phyloP scores from a whole-genome alignment of 2,329 filamentous ascomycete species.

The Fusarium sp. region DNA sequence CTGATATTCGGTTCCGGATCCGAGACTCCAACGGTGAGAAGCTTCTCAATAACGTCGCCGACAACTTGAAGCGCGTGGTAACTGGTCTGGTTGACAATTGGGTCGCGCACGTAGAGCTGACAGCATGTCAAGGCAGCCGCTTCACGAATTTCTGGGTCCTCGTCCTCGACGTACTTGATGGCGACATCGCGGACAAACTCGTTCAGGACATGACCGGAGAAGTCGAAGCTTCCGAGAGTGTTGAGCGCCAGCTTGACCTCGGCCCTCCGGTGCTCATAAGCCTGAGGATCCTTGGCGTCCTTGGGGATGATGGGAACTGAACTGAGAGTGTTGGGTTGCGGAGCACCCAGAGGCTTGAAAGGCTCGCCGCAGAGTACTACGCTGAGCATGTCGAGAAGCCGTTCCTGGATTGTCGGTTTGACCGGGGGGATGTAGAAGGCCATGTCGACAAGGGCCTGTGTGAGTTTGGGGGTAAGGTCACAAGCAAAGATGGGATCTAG shows the following conservation, averaged over 20 bases:
- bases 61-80: slow-evolving; percentile 97
- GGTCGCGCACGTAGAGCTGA: slow-evolving; percentile 95
- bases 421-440: slow-evolving; percentile 98
- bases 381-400: slow-evolving; percentile 92
- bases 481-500: slow-evolving; percentile 97
- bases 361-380: slow-evolving; percentile 91
- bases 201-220: slow-evolving; percentile 90
- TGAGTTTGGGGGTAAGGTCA: slow-evolving; percentile 90
- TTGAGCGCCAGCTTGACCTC: slow-evolving; percentile 94
- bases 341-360: slow-evolving; percentile 91
- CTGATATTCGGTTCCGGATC: slow-evolving; percentile 91
- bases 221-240: slow-evolving; percentile 98
- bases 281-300: slow-evolving; percentile 83
- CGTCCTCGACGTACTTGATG: slow-evolving; percentile 97
- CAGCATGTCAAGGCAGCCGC: slow-evolving; percentile 97
- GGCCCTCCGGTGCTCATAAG: slow-evolving; percentile 80
- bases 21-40: slow-evolving; percentile 92
- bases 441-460: slow-evolving; percentile 96
- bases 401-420: slow-evolving; percentile 90
- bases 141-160: slow-evolving; percentile 91
- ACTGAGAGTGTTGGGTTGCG: slow-evolving; percentile 80
- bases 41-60: slow-evolving; percentile 95
- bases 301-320: slow-evolving; percentile 85
- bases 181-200: slow-evolving; percentile 99
- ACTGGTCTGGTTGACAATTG: slow-evolving; percentile 97